Conservation (phyloP, 164 flowering plant species). For the Magnolia kwangsiensis region DNA sequence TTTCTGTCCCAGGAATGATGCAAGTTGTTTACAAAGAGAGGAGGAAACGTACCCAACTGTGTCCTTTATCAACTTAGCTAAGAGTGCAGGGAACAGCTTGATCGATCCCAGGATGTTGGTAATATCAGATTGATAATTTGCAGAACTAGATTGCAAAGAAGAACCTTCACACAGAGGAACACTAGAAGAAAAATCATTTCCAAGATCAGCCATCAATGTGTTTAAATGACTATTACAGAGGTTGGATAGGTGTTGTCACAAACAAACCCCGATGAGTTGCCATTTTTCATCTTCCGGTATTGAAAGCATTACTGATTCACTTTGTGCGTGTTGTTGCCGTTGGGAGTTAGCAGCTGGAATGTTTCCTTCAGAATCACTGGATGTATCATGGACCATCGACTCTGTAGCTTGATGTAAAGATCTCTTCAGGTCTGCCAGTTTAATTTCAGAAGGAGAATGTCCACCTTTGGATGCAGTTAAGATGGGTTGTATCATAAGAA, state of each 20-base stretch:
- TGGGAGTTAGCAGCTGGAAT: constrained; percentile 11
- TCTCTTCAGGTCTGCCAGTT: constrained; percentile 37
- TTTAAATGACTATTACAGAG: constrained; percentile 39
- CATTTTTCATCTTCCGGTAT: constrained; percentile 68
- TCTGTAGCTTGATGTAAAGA: constrained; percentile 27
- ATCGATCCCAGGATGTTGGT: too few relatives aligned
- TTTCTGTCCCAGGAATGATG: constrained; percentile 41
- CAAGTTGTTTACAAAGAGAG: constrained; percentile 51
- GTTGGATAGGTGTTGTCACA: constrained; percentile 60
- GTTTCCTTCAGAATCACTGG: constrained; percentile 15
- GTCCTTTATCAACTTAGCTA: too few relatives aligned
- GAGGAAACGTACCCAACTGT: constrained; percentile 40
- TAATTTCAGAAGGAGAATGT: constrained; percentile 34
- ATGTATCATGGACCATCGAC: constrained; percentile 19
- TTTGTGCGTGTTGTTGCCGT: constrained; percentile 23
- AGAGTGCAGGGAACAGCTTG: too few relatives aligned
- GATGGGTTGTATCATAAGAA: too few relatives aligned
- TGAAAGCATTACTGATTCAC: constrained; percentile 21
- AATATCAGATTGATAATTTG: too few relatives aligned
- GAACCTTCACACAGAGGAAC: too few relatives aligned
- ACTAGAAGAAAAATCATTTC: constrained; percentile 23
- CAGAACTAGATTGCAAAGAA: too few relatives aligned
- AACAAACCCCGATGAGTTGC: constrained; percentile 45
- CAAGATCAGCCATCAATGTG: constrained; percentile 15
- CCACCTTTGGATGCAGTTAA: too few relatives aligned